Percentiles rank a stretch among this genome's conserved stretches.
Evolutionary conservation across 2,329 filamentous ascomycete species (phyloP).

Genomic region (Phyllosticta capitalensis): DNA sequence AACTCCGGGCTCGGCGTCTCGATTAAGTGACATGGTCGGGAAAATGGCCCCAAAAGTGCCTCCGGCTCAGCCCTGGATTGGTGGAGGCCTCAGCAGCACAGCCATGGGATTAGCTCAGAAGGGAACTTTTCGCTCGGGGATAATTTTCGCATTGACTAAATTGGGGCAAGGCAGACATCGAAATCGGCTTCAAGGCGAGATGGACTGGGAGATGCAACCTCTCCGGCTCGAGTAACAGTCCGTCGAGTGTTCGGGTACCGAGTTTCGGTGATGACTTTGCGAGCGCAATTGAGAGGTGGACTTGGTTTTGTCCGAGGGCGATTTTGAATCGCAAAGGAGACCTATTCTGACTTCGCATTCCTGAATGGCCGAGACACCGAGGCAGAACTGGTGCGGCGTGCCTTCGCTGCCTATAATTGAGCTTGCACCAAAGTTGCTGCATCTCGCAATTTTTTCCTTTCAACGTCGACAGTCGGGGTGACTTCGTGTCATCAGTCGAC

Average conservation of each 20-base stretch:
- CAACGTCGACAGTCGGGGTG: background rate
- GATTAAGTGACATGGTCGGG: background rate
- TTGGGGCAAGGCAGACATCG: background rate
- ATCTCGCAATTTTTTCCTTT: background rate
- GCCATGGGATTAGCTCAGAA: background rate
- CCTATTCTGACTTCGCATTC: background rate
- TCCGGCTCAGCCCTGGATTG: background rate
- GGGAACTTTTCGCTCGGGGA: background rate
- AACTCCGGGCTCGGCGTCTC: background rate
- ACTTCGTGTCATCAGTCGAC: background rate
- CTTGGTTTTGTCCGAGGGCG: background rate
- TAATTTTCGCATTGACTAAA: background rate
- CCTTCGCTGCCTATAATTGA: background rate
- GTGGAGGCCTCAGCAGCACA: background rate
- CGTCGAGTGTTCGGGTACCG: background rate
- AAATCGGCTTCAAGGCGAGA: background rate
- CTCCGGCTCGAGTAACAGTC: background rate
- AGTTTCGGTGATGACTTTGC: background rate
- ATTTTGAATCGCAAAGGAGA: background rate
- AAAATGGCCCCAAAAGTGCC: background rate
- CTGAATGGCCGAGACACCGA: background rate
- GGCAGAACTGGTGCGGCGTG: background rate
- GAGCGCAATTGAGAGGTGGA: background rate
- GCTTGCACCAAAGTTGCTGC: background rate
- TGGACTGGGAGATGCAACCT: background rate